These are phyloP conservation scores for Aspergillus pseudonomiae DNA, from an alignment of 2,329 filamentous ascomycete genomes.

Conservation along the genomic window DNA sequence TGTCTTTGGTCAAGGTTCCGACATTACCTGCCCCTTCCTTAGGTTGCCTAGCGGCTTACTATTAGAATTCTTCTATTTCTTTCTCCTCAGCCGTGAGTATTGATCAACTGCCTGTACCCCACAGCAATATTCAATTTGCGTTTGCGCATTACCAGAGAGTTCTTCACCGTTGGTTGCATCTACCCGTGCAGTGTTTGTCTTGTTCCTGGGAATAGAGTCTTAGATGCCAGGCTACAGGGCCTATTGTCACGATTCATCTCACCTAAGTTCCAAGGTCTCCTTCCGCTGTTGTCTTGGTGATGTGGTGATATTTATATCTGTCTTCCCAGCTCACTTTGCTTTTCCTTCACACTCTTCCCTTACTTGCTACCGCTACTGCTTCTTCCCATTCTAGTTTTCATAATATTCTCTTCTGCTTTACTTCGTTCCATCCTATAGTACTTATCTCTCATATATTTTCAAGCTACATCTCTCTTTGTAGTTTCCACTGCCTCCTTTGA, in stretches of 20 bases:
- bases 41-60: not conserved
- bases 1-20: not conserved
- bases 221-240: not conserved
- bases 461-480: not conserved
- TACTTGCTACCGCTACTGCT: no score
- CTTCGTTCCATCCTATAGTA: not conserved
- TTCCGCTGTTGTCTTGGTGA: not conserved
- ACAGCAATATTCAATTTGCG: not conserved
- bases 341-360: not conserved
- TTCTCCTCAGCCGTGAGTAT: not conserved
- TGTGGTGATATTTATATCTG: not conserved
- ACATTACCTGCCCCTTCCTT: not conserved
- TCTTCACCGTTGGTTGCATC: conserved; percentile 11
- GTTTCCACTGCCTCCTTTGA: not conserved
- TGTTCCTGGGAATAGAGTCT: not conserved
- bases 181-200: conserved; percentile 8
- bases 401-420: not conserved
- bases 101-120: not conserved
- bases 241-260: not conserved
- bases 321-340: not conserved
- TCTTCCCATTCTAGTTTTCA: not conserved
- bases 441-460: not conserved
- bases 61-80: not conserved
- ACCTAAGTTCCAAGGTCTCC: not conserved
- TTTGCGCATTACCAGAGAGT: not conserved